phyloP scores from a whole-genome alignment of 1,139 yeast species.

The Pichia norvegensis region DNA sequence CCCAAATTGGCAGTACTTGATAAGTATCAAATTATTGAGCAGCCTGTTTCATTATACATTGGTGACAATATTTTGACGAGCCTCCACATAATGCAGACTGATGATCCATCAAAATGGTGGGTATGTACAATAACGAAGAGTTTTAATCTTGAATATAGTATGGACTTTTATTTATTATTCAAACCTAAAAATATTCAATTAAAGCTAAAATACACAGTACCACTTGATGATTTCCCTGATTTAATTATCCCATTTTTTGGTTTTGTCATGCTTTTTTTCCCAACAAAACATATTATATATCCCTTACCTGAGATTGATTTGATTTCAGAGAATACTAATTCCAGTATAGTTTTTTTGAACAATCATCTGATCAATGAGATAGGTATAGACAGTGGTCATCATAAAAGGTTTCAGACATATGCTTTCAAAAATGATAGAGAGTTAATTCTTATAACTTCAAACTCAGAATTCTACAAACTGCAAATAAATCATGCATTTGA shows the following conservation, averaged over 20 bases:
- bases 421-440: background rate
- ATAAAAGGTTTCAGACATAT: background rate
- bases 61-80: background rate
- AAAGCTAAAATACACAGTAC: background rate
- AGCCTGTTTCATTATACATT: slow-evolving; percentile 1
- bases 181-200: background rate
- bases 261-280: slow-evolving; percentile 1
- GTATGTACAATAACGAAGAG: background rate
- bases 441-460: background rate
- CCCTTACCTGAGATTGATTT: background rate
- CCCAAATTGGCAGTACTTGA: background rate
- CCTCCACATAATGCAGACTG: background rate
- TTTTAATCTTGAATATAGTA: slow-evolving; percentile 1
- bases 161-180: background rate
- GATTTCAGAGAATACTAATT: background rate
- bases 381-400: background rate
- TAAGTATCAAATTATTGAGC: slow-evolving; percentile 4
- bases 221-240: slow-evolving; percentile 2
- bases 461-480: background rate
- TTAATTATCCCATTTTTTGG: slow-evolving; percentile 4
- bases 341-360: background rate
- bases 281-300: background rate
- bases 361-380: background rate
- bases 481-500: background rate
- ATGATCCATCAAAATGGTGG: slow-evolving; percentile 2